Evolutionary conservation across 2,329 filamentous ascomycete species (phyloP), one percentile per base, ranked within the genome.

Genomic region (Bipolaris oryzae): DNA sequence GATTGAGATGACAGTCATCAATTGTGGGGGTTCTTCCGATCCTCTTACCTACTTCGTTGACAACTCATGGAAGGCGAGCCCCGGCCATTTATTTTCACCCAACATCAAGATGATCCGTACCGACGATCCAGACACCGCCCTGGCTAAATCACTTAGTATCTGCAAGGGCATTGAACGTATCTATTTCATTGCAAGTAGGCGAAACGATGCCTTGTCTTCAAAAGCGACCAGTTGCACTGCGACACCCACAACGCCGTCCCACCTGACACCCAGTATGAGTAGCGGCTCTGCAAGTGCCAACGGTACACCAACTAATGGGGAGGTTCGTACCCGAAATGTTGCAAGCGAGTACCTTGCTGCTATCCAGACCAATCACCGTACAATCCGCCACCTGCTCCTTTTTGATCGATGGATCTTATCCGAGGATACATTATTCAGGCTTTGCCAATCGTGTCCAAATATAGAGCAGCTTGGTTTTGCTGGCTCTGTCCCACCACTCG

Each of bases 401-500:
- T 79, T 80, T 2, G 80, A 85, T 33, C 76, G 80, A 41, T 87
- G 85, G 84, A 73, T 78, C 16, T 76, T 87, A 2, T 78, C 79
- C 15, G 75, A 78, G 2, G 69, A 76, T 1, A 76, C 82, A 4
- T 73, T 87, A 7, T 78, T 78, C 31, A 79, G 80, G 7, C 72
- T 87, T 6, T 81, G 85, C 31, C 80, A 81, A 47, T 74, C 74
- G 9, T 85, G 84, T 55, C 84, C 85, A 0, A 79, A 86, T 50
- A 74, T 88, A 13, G 84, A 86, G 58, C 85, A 88, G 63, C 74
- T 88, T 1, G 84, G 79, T 23, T 73, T 87, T 20, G 80, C 83
- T 7, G 76, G 82, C 15, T 75, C 80, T 83, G 84, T 87, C 80
- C 85, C 55, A 72, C 83, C 60, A 76, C 53, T 74, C 16, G 70